Conservation (phyloP, 2,329 filamentous ascomycete genomes). For the Penicillium sp. region DNA sequence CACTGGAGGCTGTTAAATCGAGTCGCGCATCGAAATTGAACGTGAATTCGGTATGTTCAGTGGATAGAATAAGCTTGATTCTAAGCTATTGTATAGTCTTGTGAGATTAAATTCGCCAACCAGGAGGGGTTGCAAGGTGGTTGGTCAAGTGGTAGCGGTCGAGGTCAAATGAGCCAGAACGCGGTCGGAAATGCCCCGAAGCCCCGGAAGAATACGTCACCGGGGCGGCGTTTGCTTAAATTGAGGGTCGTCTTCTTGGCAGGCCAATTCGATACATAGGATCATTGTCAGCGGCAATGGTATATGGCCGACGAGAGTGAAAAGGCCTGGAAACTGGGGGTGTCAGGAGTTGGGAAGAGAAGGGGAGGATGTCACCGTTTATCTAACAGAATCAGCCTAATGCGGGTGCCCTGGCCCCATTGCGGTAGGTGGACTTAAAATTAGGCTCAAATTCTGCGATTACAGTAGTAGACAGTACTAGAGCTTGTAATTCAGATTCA, state of each 20-base stretch:
- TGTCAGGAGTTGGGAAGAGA: background rate
- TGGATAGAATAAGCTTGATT: background rate
- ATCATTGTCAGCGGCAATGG: background rate
- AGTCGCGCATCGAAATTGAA: slow-evolving; percentile 1
- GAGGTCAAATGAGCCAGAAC: background rate
- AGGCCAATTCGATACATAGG: background rate
- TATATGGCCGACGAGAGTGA: background rate
- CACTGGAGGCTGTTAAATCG: background rate
- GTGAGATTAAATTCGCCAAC: too few relatives aligned
- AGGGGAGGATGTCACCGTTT: background rate
- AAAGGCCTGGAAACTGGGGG: background rate
- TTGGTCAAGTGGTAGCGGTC: background rate
- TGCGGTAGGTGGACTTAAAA: background rate
- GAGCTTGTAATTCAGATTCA: too few relatives aligned
- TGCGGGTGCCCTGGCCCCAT: background rate
- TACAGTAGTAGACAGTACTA: too few relatives aligned
- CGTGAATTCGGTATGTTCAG: background rate
- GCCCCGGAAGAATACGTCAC: slow-evolving; percentile 7
- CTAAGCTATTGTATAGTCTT: background rate
- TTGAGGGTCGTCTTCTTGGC: slow-evolving; percentile 2
- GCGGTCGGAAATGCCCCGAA: slow-evolving; percentile 9
- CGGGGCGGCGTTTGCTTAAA: slow-evolving; percentile 3
- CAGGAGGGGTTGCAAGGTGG: background rate
- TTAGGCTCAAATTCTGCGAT: too few relatives aligned
- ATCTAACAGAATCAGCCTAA: background rate